Base-by-base conservation (phyloP, 805 yeast species). In the Kodamaea fukazawae region DNA sequence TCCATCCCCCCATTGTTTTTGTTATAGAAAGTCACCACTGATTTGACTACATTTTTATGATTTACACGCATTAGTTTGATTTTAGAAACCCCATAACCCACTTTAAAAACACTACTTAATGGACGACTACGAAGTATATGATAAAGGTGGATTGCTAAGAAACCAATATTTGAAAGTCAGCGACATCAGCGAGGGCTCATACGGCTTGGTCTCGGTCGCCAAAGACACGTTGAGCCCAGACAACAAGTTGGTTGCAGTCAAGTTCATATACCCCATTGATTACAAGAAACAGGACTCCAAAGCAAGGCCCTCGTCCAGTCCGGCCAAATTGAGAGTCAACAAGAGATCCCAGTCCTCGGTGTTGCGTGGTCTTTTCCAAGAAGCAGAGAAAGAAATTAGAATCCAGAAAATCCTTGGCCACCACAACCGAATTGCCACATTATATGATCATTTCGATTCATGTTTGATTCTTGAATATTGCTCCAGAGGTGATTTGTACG, bases 201-300 rank as follows among this genome's bases (percentile, higher is more conserved):
- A 87, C 61, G 98, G 98, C 36, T 76, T 85, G 34, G 98, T 91
- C 7, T 81, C 95, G 2, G 71, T 91, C 17, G 97, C 96, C 7
- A 81, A 79, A 52, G 96, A 91, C 59, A 70, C 73, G 17, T 62
- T 67, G 28, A 43, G 56, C 22, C 50, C 58, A 22, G 53, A 69
- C 46, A 14, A 27, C 30, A 65, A 69, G 40, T 63, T 85, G 34
- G 95, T 86, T 20, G 98, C 97, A 2, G 79, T 91, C 45, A 90
- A 91, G 63, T 86, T 86, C 57, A 83, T 89, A 40, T 82, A 79
- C 50, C 83, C 86, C 14, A 54, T 75, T 16, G 76, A 75, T 31
- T 67, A 69, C 41, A 63, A 58, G 33, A 50, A 48, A 34, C 50
- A 54, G 28, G 23, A 20, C 8, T 20, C 23, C 23, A 20, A 8